Evolutionary conservation across 495 filamentous ascomycete species (phyloP).

Genomic region (Hyphodiscus hymeniophilus): DNA sequence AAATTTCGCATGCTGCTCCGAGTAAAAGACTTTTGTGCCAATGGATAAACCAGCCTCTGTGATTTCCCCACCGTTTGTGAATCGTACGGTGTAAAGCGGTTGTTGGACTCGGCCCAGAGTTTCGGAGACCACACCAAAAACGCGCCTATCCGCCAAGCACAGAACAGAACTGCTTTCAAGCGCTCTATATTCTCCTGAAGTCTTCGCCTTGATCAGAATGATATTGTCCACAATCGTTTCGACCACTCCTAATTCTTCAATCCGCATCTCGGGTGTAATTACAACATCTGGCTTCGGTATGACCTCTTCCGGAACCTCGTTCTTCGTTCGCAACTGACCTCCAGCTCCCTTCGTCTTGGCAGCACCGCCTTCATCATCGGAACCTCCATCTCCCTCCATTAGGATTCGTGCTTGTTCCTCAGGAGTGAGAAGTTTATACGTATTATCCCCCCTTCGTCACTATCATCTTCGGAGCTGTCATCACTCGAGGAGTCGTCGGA

Average conservation of each 20-base stretch:
- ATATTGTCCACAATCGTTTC: conserved; percentile 67
- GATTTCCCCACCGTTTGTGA: conserved; percentile 57
- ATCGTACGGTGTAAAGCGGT: conserved; percentile 73
- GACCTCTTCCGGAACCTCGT: conserved; percentile 61
- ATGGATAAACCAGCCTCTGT: conserved; percentile 50
- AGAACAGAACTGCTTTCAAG: conserved; percentile 77
- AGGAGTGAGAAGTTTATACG: conserved; percentile 62
- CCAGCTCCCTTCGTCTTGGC: conserved; percentile 36
- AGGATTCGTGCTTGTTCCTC: conserved; percentile 74
- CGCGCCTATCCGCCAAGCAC: conserved; percentile 63
- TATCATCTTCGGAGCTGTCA: conserved; percentile 36
- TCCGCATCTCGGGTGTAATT: conserved; percentile 66
- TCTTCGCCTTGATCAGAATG: conserved; percentile 70
- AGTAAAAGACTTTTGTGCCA: conserved; percentile 69
- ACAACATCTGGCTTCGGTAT: conserved; percentile 65
- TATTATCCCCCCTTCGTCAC: conserved; percentile 62
- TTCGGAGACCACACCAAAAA: conserved; percentile 75
- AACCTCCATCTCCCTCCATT: conserved; percentile 63
- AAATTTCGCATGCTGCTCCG: conserved; percentile 62
- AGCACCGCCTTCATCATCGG: conserved; percentile 55
- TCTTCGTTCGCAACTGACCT: conserved; percentile 55
- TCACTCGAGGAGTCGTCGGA: conserved; percentile 43
- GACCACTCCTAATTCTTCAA: conserved; percentile 63
- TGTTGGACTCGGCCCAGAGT: conserved; percentile 73
- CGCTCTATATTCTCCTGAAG: conserved; percentile 71